A percentile compares a stretch with the other conserved stretches of the same genome.
Evolutionary conservation across 2,329 filamentous ascomycete species (phyloP).

Genomic region (Ceratocystis lukuohia): DNA sequence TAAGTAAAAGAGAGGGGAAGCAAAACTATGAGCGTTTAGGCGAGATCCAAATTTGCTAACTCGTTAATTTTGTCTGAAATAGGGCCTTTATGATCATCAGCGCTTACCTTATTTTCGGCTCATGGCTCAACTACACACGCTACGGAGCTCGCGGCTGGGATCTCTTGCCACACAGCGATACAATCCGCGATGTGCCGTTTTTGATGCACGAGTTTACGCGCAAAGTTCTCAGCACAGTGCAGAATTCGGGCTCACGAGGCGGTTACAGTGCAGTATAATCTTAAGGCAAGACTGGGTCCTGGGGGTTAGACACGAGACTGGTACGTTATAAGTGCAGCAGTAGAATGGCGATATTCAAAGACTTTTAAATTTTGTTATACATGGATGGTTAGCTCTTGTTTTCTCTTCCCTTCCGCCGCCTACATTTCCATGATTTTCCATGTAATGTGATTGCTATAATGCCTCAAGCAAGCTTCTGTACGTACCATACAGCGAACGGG

Average conservation of each 20-base stretch:
- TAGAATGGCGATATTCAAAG: neutral
- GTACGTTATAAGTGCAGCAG: neutral
- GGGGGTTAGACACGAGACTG: neutral
- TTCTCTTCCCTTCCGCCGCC: neutral
- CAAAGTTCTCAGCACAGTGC: slow-evolving; percentile 67
- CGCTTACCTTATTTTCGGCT: slow-evolving; percentile 90
- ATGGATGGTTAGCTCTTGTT: neutral
- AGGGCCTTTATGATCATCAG: slow-evolving; percentile 77
- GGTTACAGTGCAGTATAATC: slow-evolving; percentile 87
- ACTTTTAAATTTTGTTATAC: neutral
- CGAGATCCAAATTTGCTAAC: slow-evolving; percentile 21
- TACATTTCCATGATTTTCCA: neutral
- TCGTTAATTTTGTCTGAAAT: neutral
- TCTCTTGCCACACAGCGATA: slow-evolving; percentile 80
- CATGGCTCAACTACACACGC: slow-evolving; percentile 97
- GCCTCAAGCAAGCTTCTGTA: too few species aligned
- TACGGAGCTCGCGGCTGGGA: slow-evolving; percentile 95
- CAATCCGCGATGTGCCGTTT: slow-evolving; percentile 83
- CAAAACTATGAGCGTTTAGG: neutral
- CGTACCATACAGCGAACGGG: neutral
- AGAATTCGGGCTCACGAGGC: slow-evolving; percentile 70
- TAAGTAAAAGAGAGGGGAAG: slow-evolving; percentile 35
- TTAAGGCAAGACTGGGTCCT: neutral
- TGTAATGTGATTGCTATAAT: neutral
- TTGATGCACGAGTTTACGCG: slow-evolving; percentile 78